phyloP scores from a whole-genome alignment of 495 filamentous ascomycete genomes.

The Hypoxylon fragiforme region DNA sequence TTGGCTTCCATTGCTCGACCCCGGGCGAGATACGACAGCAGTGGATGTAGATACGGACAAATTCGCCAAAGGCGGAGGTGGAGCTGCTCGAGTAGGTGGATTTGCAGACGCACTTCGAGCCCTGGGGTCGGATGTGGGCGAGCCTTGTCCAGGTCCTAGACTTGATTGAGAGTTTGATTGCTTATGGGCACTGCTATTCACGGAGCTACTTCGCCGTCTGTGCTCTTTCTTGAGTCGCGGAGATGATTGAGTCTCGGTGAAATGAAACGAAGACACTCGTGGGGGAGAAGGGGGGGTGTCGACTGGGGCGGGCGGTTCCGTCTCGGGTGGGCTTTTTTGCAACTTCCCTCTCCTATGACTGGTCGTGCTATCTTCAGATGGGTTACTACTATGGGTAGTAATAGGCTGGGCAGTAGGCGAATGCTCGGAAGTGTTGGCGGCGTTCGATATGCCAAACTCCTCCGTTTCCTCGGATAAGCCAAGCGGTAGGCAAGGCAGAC shows the following conservation, averaged over 20 bases:
- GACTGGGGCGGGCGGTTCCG: conserved; percentile 11
- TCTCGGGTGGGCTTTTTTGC: conserved; percentile 25
- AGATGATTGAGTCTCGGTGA: conserved; percentile 32
- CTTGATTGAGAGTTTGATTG: conserved; percentile 13
- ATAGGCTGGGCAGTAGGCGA: background rate
- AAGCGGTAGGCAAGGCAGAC: conserved; percentile 22
- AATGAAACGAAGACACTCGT: conserved; percentile 24
- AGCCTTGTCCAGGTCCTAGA: conserved; percentile 23
- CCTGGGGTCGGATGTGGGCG: conserved; percentile 35
- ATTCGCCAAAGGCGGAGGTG: conserved; percentile 26
- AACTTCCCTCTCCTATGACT: conserved; percentile 13
- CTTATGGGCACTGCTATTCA: conserved; percentile 19
- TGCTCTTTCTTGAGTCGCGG: conserved; percentile 34
- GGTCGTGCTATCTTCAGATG: conserved; percentile 11
- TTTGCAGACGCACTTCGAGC: conserved; percentile 48
- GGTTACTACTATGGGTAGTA: conserved; percentile 10
- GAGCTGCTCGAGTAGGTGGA: conserved; percentile 28
- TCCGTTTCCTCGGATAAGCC: conserved; percentile 4
- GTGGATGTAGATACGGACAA: conserved; percentile 31
- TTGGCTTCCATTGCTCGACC: conserved; percentile 40
- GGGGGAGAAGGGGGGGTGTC: conserved; percentile 20
- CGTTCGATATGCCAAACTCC: background rate
- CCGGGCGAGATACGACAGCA: conserved; percentile 25
- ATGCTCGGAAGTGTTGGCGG: conserved; percentile 7
- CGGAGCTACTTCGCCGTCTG: conserved; percentile 35